Percentiles rank a stretch among this genome's conserved stretches.
phyloP scores from a whole-genome alignment of 192 early-diverging fungal genomes.

The Dissophora globulifera region DNA sequence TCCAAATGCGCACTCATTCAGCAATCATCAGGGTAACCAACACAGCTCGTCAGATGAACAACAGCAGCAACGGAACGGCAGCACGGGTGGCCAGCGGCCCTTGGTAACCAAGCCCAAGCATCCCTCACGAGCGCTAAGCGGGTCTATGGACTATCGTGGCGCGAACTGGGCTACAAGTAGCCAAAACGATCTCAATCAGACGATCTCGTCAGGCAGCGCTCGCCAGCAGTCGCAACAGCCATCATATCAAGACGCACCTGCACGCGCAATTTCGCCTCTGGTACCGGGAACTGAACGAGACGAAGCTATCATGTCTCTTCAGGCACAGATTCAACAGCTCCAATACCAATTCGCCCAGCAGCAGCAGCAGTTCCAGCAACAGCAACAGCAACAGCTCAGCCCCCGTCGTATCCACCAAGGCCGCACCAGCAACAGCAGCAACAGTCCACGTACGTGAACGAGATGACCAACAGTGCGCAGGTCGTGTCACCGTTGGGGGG shows the following conservation, averaged over 20 bases:
- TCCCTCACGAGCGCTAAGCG: neutral
- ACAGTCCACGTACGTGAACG: neutral
- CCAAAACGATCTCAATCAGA: no score
- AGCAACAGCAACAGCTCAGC: no score
- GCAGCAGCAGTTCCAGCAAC: no score
- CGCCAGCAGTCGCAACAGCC: neutral
- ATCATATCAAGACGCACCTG: no score
- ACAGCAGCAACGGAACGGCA: neutral
- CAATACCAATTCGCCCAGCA: no score
- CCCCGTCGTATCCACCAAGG: no score
- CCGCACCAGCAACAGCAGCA: constrained; percentile 2
- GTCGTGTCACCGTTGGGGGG: neutral
- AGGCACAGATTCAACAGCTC: no score
- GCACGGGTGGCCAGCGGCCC: constrained; percentile 5
- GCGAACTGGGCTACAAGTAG: no score
- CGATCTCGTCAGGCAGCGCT: no score
- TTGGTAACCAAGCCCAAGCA: constrained; percentile 13
- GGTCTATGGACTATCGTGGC: neutral
- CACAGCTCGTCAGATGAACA: constrained; percentile 3
- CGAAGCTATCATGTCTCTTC: no score
- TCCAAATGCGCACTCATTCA: constrained; percentile 11
- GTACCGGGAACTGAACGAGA: neutral
- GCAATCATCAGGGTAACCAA: constrained; percentile 19
- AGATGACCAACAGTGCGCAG: neutral
- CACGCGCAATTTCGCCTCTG: no score